Conservation (phyloP, 192 early-diverging fungal genomes). For the Helicostylum pulchrum region DNA sequence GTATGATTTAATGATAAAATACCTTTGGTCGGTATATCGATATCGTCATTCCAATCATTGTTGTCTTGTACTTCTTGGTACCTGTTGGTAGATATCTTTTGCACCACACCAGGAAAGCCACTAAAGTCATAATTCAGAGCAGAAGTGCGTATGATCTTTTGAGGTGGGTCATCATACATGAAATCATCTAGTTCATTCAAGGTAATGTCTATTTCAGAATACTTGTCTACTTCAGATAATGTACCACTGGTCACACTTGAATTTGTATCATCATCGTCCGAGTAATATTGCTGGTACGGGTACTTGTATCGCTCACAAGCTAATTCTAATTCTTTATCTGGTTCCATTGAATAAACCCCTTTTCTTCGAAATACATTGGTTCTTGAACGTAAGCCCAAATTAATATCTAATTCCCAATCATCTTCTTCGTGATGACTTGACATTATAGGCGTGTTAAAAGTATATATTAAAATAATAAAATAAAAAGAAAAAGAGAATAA, state of each 20-base stretch:
- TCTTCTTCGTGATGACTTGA: not conserved
- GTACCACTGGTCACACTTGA: conserved; percentile 12
- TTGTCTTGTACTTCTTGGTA: conserved; percentile 10
- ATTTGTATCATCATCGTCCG: conserved; percentile 18
- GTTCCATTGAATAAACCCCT: not conserved
- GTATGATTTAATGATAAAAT: not conserved
- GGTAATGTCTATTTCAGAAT: not conserved
- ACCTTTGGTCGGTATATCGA: not conserved
- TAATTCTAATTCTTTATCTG: conserved; percentile 6
- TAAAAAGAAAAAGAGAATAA: not conserved
- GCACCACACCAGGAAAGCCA: conserved; percentile 5
- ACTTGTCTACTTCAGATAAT: conserved; percentile 11
- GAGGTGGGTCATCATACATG: conserved; percentile 9
- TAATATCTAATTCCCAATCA: conserved; percentile 9
- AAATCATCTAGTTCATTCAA: conserved; percentile 13
- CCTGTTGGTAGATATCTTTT: not conserved
- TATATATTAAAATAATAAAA: not conserved
- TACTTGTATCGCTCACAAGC: not conserved
- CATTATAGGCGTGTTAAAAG: not conserved
- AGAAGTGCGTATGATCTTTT: not conserved
- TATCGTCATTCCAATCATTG: conserved; percentile 15
- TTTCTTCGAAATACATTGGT: not conserved
- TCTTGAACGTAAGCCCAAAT: not conserved
- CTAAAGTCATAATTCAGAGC: not conserved
- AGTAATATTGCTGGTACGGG: not conserved